A percentile compares a stretch with the other conserved stretches of the same genome.
Evolutionary conservation across 257 asterid species (phyloP).

Genomic region (Plantago major): DNA sequence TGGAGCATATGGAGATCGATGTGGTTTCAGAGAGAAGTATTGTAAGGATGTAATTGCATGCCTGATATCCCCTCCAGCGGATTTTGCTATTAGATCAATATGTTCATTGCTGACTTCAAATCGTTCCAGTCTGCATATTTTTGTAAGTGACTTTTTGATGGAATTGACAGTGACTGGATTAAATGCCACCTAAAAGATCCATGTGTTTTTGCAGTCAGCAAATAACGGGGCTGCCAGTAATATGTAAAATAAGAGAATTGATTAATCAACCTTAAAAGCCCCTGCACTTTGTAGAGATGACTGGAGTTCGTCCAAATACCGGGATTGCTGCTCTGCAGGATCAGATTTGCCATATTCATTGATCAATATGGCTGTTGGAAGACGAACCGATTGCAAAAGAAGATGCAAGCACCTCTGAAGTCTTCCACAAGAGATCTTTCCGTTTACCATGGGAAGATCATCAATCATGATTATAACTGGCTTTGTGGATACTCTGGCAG

Average conservation of each 20-base stretch:
- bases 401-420: conserved; percentile 71
- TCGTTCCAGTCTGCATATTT: conserved; percentile 63
- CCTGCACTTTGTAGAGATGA: conserved; percentile 73
- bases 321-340: conserved; percentile 49
- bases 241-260: conserved; percentile 16
- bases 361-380: conserved; percentile 82
- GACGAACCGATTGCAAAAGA: conserved; percentile 69
- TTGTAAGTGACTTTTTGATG: conserved; percentile 57
- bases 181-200: conserved; percentile 63
- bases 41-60: conserved; percentile 84
- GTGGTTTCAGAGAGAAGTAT: conserved; percentile 64
- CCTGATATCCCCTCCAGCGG: conserved; percentile 93
- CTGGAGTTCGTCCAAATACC: conserved; percentile 86
- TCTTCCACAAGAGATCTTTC: conserved; percentile 56
- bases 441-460: conserved; percentile 86
- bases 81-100: conserved; percentile 65
- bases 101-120: conserved; percentile 56
- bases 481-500: conserved; percentile 34
- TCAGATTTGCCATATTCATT: conserved; percentile 65
- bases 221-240: conserved; percentile 8
- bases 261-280: conserved; percentile 77
- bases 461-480: conserved; percentile 73
- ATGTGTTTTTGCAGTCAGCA: conserved; percentile 19
- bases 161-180: conserved; percentile 79
- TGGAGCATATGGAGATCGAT: conserved; percentile 31